Base-by-base conservation (phyloP, 2,329 filamentous ascomycete genomes). In the Lomentospora prolificans region DNA sequence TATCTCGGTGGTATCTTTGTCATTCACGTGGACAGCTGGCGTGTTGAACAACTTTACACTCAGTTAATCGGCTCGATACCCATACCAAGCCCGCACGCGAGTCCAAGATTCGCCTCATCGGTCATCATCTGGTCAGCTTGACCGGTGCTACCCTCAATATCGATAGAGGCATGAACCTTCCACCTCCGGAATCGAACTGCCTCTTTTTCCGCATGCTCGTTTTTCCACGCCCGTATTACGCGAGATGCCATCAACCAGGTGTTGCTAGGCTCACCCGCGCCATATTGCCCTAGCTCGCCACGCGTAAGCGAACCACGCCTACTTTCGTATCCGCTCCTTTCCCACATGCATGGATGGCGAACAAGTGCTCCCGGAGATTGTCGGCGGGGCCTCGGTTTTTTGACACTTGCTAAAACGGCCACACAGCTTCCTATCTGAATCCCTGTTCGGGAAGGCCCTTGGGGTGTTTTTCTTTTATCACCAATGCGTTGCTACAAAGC, bases 171-270 rank as follows among this genome's bases (percentile, higher is more conserved):
- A 48, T 22, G 17, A 48, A 19, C 22, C 44, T 22, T 9, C 8
- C 22, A 10, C 24, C 44, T 27, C 44, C 17, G 22, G 22, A 22
- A 25, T 48, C 44, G 44, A 17, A 48, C 5, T 48, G 12, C 22
- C 22, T 22, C 44, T 22, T 22, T 5, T 4, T 22, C 44, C 17
- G 44, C 10, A 10, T 4, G 9, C 24, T 48, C 22, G 17, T 48
- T 19, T n/a, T 27, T 27, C 44, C 44, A 48, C 22, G 44, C 44
- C 44, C 17, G 44, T 48, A 22, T 22, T 48, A 48, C 44, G 44
- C 44, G 44, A 48, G 44, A 48, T 48, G 12, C 44, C 44, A 25
- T 48, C 17, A 48, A 48, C 44, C 44, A 48, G 44, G 44, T 48
- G 44, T 22, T 22, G 17, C 44, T 48, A 9, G 44, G 12, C 22